Percentiles rank a stretch among this genome's conserved stretches.
phyloP scores from a whole-genome alignment of 345 rosid genomes.

The Citrus hindsii region DNA sequence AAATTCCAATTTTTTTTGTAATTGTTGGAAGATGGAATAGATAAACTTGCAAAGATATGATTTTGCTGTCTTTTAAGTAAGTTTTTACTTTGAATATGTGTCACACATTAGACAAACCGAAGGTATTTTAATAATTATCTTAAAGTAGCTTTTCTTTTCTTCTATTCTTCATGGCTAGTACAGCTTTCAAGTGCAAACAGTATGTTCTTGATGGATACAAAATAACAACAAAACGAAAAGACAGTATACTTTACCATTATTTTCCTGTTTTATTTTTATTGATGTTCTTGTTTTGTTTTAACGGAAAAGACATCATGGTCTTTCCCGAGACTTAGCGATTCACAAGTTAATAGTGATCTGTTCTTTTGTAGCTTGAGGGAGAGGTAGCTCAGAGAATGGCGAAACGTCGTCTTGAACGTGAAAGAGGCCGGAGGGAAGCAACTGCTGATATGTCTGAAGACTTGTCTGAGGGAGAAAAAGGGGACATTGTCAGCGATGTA shows the following conservation, averaged over 20 bases:
- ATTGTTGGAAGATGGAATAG: background rate
- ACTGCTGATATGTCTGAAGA: constrained; percentile 92
- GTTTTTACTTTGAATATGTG: background rate
- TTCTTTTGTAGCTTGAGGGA: constrained; percentile 61
- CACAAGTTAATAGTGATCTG: constrained; percentile 1
- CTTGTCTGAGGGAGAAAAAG: constrained; percentile 86
- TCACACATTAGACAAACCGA: background rate
- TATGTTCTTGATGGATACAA: background rate
- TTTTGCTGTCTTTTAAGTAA: background rate
- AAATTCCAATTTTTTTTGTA: background rate
- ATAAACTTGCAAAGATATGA: background rate
- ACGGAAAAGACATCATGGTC: background rate
- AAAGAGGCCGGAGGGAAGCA: constrained; percentile 82
- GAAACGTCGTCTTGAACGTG: constrained; percentile 73
- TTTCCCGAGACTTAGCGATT: background rate
- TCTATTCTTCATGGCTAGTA: background rate
- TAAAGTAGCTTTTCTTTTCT: background rate
- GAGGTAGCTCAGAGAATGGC: constrained; percentile 64
- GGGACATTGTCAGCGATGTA: constrained; percentile 48
- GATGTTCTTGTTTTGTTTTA: background rate
- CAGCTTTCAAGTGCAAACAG: background rate
- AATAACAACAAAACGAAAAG: background rate
- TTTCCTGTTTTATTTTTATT: background rate
- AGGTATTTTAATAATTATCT: background rate
- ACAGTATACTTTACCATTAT: background rate